Evolutionary conservation across 164 flowering plant species (phyloP).

Genomic region (Cinnamomum micranthum): DNA sequence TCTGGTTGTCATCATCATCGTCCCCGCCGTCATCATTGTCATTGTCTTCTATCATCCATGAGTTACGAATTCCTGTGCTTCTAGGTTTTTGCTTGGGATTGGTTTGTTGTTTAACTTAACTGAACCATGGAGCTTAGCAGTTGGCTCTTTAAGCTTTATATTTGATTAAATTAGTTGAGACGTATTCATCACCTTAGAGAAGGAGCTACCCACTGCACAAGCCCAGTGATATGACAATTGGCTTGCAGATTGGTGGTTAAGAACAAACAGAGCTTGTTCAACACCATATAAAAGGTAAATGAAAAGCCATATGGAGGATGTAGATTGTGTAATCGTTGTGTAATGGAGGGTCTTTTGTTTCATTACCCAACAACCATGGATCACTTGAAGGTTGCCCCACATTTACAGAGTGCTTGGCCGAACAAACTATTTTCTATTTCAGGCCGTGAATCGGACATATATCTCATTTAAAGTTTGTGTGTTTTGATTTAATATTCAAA

Average conservation of each 20-base stretch:
- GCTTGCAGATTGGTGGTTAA: neutral
- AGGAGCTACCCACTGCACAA: neutral
- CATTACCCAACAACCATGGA: neutral
- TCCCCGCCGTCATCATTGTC: no score
- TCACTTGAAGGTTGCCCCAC: neutral
- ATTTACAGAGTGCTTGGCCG: neutral
- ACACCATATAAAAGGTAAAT: neutral
- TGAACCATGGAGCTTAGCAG: no score
- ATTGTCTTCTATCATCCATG: no score
- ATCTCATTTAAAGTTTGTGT: neutral
- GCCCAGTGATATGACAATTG: neutral
- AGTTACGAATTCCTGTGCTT: no score
- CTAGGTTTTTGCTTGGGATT: no score
- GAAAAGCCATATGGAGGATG: neutral
- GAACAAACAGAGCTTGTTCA: neutral
- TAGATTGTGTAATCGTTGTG: neutral
- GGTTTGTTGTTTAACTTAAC: no score
- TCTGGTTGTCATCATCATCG: no score
- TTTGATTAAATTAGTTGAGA: no score
- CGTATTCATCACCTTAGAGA: neutral
- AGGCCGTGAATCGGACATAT: neutral
- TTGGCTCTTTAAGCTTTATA: no score
- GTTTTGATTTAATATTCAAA: neutral
- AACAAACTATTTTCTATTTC: neutral
- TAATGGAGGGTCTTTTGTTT: neutral